phyloP scores from a whole-genome alignment of 441 rosid species.

The Euphorbia corollata region DNA sequence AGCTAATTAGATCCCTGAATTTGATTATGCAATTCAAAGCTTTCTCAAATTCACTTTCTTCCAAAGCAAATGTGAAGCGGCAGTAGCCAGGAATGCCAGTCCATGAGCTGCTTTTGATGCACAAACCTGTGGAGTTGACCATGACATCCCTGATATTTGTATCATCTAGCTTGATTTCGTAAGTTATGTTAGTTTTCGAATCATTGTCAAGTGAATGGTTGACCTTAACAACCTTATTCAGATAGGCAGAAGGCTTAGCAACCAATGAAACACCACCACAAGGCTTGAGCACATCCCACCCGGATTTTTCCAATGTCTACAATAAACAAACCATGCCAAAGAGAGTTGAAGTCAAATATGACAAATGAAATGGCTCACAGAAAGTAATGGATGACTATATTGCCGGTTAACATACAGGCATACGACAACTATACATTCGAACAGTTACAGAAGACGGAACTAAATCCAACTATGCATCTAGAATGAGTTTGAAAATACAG shows the following conservation, averaged over 20 bases:
- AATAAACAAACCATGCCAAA: conserved; percentile 9
- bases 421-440: background rate
- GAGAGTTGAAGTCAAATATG: background rate
- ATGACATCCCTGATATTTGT: conserved; percentile 66
- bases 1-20: conserved; percentile 36
- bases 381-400: background rate
- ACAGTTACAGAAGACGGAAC: background rate
- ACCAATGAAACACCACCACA: conserved; percentile 70
- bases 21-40: conserved; percentile 60
- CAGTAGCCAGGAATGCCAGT: conserved; percentile 83
- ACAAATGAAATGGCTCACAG: background rate
- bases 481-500: background rate
- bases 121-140: conserved; percentile 59
- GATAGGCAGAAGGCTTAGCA: conserved; percentile 71
- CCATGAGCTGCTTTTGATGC: conserved; percentile 78
- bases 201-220: conserved; percentile 21
- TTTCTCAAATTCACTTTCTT: conserved; percentile 58
- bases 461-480: conserved; percentile 2
- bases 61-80: conserved; percentile 72
- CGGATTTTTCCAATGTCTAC: conserved; percentile 63
- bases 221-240: conserved; percentile 49
- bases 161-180: conserved; percentile 45
- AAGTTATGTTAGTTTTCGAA: conserved; percentile 13
- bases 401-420: background rate
- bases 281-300: conserved; percentile 73